These are phyloP conservation scores for Juncus effusus DNA, from an alignment of 176 grass and related monocot species.

Conservation along the genomic window DNA sequence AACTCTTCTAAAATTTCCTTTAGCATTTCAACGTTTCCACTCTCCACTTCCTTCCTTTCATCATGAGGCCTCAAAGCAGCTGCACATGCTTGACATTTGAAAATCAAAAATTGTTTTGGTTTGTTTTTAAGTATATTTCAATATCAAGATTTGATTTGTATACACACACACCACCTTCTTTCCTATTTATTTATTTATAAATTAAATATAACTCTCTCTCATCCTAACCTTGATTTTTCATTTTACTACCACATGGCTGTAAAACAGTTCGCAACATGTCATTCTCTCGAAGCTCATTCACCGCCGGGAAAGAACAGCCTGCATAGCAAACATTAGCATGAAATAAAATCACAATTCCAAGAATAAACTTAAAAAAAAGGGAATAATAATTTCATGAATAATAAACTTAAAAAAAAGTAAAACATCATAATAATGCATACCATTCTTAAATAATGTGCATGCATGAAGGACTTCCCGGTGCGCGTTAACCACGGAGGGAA, in stretches of 20 bases:
- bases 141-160: not conserved
- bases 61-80: not conserved
- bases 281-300: not conserved
- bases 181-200: not conserved
- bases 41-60: not conserved
- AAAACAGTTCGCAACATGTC: not conserved
- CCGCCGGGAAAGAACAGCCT: not conserved
- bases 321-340: not conserved
- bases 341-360: not conserved
- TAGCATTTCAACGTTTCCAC: not conserved
- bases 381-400: not conserved
- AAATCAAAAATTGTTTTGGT: too few species aligned
- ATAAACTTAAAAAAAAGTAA: not conserved
- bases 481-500: not conserved
- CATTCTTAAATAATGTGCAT: not conserved
- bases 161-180: too few species aligned
- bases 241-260: too few species aligned
- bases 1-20: not conserved
- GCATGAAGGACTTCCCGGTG: not conserved
- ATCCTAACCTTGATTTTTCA: not conserved
- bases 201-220: not conserved
- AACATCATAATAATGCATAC: not conserved
- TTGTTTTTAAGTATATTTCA: too few species aligned
- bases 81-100: not conserved
- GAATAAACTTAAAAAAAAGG: not conserved